Conservation (phyloP, 345 rosid species). For the Gossypium herbaceum region DNA sequence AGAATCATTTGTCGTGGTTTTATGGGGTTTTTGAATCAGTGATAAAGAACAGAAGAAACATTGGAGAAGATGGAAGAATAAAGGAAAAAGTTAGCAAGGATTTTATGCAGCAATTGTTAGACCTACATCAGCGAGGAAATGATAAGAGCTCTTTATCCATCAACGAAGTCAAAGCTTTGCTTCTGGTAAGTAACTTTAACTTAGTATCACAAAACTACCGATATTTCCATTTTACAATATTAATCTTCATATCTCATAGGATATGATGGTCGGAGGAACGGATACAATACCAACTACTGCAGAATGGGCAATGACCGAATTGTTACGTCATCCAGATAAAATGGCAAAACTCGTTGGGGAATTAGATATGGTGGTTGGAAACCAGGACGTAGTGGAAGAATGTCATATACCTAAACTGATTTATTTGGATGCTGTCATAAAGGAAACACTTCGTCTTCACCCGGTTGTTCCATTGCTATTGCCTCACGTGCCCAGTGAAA, state of each 20-base stretch:
- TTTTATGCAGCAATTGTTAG: constrained; percentile 6
- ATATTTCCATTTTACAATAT: not conserved
- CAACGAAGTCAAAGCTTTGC: not conserved
- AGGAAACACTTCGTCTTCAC: constrained; percentile 18
- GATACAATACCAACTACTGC: constrained; percentile 4
- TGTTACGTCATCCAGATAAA: constrained; percentile 10
- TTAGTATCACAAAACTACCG: not conserved
- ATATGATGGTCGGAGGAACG: constrained; percentile 5
- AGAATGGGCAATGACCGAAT: constrained; percentile 26
- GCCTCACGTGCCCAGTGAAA: not conserved
- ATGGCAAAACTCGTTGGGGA: constrained; percentile 11
- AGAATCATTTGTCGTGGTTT: not conserved
- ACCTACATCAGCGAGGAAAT: not conserved
- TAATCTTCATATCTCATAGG: constrained; percentile 2
- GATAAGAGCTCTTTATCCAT: not conserved
- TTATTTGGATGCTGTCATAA: constrained; percentile 11
- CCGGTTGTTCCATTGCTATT: constrained; percentile 14
- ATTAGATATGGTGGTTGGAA: constrained; percentile 14
- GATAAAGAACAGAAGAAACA: not conserved
- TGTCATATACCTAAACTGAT: not conserved
- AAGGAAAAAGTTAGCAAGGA: not conserved
- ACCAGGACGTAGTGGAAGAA: constrained; percentile 16
- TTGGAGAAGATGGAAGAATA: not conserved
- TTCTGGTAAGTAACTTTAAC: not conserved
- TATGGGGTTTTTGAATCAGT: constrained; percentile 2